Evolutionary conservation across 73 alveolate species (phyloP).

Genomic region (Effrenium voratum): DNA sequence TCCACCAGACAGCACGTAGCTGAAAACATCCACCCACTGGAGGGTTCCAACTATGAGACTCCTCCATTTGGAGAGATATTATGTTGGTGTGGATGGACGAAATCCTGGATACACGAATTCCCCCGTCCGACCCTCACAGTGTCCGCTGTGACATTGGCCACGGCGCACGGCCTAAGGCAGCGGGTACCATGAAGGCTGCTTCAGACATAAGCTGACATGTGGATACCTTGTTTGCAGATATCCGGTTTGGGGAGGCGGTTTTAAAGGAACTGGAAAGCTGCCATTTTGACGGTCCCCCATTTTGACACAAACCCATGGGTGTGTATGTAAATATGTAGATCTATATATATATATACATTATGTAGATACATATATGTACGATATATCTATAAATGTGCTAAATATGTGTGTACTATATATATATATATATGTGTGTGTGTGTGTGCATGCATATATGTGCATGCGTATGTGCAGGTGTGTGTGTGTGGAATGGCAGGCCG

Average conservation of each 20-base stretch:
- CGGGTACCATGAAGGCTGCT: no score
- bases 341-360: no score
- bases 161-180: slow-evolving; percentile 57
- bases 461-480: neutral
- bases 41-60: no score
- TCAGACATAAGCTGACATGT: no score
- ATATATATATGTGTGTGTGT: neutral
- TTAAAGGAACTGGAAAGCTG: neutral
- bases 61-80: no score
- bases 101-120: neutral
- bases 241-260: neutral
- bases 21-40: no score
- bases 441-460: neutral
- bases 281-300: neutral
- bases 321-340: no score
- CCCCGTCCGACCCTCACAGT: neutral
- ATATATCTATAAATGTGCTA: no score
- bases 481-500: neutral
- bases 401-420: no score
- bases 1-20: no score
- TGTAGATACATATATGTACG: no score
- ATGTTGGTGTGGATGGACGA: neutral
- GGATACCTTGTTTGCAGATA: no score
- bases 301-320: neutral
- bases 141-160: slow-evolving; percentile 50